Base-by-base conservation (phyloP, 176 grass and related monocot species). In the Pontederia paniculata region DNA sequence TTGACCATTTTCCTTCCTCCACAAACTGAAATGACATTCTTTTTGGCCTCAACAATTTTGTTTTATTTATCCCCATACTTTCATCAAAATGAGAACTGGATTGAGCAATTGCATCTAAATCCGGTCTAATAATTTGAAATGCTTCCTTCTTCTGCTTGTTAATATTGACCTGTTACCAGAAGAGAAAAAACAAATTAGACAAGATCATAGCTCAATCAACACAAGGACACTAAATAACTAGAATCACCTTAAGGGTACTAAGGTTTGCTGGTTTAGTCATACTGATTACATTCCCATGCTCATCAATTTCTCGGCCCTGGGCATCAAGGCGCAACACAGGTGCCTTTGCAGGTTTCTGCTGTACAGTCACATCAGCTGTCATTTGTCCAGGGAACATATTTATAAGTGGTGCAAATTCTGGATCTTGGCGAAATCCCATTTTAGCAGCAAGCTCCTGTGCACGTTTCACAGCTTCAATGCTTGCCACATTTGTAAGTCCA, bases 71-170 rank as follows among this genome's bases (percentile, higher is more conserved):
- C 54, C 83, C 83, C 93, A 97, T 97, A 31, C 77, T 76, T 47
- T 80, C 77, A 78, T 97, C 93, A 88, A 91, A 97, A 82, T 91
- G 80, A 57, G 47, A 67, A 79, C 13, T 90, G 69, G 86, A 84
- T 76, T 75, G 73, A 41, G 80, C 86, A 74, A 81, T 77, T 10
- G 86, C 81, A 67, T 97, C 93, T 62, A 97, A 77, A 58, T 97
- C 86, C 14, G 93, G 93, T 63, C 76, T 97, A 48, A 97, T 88
- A 66, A 97, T 97, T 55, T 97, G 93, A 60, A 97, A 97, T 52
- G 93, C 86, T 45, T 97, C 93, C 69, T 80, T 88, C 82, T 96
- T 96, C 66, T 86, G 79, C 74, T 89, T 89, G 72, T 96, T 89
- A 76, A 96, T 96, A 44, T 96, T 96, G 50, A 96, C 90, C 85